These are phyloP conservation scores for Candida chilensis DNA, from an alignment of 805 yeast genomes.

Conservation along the genomic window DNA sequence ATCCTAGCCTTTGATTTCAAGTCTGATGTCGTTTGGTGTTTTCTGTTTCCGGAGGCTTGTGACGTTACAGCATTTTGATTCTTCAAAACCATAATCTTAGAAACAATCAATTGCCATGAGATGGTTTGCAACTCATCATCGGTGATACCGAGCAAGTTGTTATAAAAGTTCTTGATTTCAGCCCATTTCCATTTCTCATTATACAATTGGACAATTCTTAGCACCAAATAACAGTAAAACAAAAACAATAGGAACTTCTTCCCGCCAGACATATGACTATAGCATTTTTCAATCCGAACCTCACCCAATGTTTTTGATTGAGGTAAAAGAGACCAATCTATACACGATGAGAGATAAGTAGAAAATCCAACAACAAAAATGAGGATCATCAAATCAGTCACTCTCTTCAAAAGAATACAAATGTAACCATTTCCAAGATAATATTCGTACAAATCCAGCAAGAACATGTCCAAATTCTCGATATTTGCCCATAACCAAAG, in stretches of 20 bases:
- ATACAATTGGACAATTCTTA: conserved; percentile 46
- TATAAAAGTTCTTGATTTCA: conserved; percentile 74
- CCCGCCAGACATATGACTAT: conserved; percentile 29
- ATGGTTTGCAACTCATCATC: conserved; percentile 88
- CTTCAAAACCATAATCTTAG: conserved; percentile 60
- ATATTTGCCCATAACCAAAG: conserved; percentile 96
- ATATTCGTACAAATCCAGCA: conserved; percentile 75
- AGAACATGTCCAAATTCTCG: conserved; percentile 79
- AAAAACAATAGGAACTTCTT: conserved; percentile 59
- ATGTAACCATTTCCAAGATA: conserved; percentile 79
- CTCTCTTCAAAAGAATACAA: conserved; percentile 62
- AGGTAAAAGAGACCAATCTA: conserved; percentile 42
- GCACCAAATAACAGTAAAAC: conserved; percentile 41
- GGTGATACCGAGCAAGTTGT: conserved; percentile 56
- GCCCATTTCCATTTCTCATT: conserved; percentile 56
- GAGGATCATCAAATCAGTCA: conserved; percentile 63
- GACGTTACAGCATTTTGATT: conserved; percentile 73
- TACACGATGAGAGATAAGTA: conserved; percentile 73
- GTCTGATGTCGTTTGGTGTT: conserved; percentile 26
- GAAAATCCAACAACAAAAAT: conserved; percentile 74
- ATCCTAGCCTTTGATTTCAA: conserved; percentile 64
- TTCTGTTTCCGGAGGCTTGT: conserved; percentile 3
- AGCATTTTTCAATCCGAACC: conserved; percentile 25
- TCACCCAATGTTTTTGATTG: conserved; percentile 21
- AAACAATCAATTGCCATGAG: conserved; percentile 84